A percentile compares a stretch with the other conserved stretches of the same genome.
Conservation (phyloP, 768 basidiomycete species). For the Tulasnella sp. region DNA sequence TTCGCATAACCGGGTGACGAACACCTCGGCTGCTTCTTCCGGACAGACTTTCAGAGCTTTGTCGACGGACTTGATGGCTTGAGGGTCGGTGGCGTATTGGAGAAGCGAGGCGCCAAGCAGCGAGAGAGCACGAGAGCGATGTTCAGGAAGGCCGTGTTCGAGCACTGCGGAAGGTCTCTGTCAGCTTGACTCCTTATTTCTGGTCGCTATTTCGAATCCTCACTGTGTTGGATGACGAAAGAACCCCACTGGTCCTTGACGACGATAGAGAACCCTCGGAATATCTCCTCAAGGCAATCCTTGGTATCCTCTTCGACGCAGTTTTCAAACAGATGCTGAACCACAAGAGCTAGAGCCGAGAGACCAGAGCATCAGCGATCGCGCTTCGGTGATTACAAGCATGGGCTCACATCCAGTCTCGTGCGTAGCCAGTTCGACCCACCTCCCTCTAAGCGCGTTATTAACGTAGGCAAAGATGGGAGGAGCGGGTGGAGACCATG, state of each 20-base stretch:
- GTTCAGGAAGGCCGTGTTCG: slow-evolving; percentile 72
- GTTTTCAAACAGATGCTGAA: slow-evolving; percentile 26
- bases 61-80: slow-evolving; percentile 79
- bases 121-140: slow-evolving; percentile 67
- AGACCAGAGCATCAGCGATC: not conserved
- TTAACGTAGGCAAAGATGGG: slow-evolving; percentile 87
- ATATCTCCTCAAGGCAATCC: slow-evolving; percentile 25
- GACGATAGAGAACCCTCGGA: slow-evolving; percentile 53
- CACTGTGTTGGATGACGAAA: slow-evolving; percentile 34
- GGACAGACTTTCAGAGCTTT: slow-evolving; percentile 79
- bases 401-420: slow-evolving; percentile 66
- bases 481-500: slow-evolving; percentile 79
- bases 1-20: slow-evolving; percentile 78
- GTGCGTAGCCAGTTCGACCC: slow-evolving; percentile 83
- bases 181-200: not conserved
- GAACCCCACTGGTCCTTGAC: slow-evolving; percentile 86
- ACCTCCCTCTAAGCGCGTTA: slow-evolving; percentile 78
- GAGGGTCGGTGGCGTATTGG: slow-evolving; percentile 73
- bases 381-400: not conserved
- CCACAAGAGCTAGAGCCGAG: slow-evolving; percentile 17
- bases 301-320: slow-evolving; percentile 24
- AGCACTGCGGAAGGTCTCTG: slow-evolving; percentile 45
- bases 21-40: slow-evolving; percentile 55
- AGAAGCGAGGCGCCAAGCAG: slow-evolving; percentile 68
- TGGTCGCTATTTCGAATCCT: not conserved